Conservation (phyloP, 805 yeast species). For the Spathaspora boniae region DNA sequence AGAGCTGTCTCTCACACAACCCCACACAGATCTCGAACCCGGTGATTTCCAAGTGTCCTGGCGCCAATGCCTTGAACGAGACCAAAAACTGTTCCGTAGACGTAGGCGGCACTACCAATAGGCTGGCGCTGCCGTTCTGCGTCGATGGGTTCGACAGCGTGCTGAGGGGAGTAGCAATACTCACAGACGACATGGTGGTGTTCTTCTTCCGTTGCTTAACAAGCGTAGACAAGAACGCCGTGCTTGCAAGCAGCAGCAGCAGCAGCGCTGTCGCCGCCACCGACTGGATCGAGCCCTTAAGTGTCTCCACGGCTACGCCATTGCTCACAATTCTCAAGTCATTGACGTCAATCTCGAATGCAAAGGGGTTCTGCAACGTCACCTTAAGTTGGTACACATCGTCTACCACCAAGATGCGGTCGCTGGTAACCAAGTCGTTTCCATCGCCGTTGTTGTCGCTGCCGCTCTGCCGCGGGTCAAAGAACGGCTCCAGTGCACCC, state of each 20-base stretch:
- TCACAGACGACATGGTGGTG: neutral
- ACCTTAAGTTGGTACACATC: constrained; percentile 60
- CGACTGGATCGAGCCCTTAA: constrained; percentile 12
- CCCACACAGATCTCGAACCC: constrained; percentile 52
- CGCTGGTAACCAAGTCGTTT: constrained; percentile 43
- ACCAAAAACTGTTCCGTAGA: constrained; percentile 38
- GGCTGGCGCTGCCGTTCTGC: constrained; percentile 3
- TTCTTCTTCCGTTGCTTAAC: constrained; percentile 1
- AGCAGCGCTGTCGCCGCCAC: neutral
- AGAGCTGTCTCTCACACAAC: constrained; percentile 47
- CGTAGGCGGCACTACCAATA: constrained; percentile 22
- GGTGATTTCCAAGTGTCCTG: constrained; percentile 47
- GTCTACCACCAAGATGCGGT: constrained; percentile 32
- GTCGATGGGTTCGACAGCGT: neutral
- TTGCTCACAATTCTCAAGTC: constrained; percentile 41
- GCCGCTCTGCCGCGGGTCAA: constrained; percentile 49
- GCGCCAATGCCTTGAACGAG: constrained; percentile 44
- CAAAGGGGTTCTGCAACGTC: constrained; percentile 73
- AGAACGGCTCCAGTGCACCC: constrained; percentile 17
- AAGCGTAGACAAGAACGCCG: neutral
- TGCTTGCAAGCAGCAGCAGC: neutral
- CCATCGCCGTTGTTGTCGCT: neutral
- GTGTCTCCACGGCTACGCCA: constrained; percentile 27
- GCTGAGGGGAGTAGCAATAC: neutral
- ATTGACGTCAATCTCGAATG: constrained; percentile 63